These are phyloP conservation scores for Aspergillus sp. DNA, from an alignment of 2,329 filamentous ascomycete species.

Conservation along the genomic window DNA sequence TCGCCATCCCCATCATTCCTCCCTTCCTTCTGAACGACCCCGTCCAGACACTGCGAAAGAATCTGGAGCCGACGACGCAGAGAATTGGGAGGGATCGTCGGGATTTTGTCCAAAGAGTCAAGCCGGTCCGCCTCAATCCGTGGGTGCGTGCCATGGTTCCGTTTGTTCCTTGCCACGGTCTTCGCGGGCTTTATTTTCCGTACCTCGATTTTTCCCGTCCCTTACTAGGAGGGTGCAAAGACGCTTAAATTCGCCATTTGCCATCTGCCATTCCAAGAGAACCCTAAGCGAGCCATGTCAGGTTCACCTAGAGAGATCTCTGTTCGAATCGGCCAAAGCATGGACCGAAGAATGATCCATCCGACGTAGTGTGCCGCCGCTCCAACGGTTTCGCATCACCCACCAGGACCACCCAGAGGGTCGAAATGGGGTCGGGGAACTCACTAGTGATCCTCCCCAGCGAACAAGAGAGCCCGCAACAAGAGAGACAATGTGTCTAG, in stretches of 20 bases:
- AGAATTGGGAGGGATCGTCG: slow-evolving; percentile 1
- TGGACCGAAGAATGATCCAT: slow-evolving; percentile 1
- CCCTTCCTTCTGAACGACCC: not conserved
- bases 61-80: not conserved
- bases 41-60: not conserved
- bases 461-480: not conserved
- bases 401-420: not conserved
- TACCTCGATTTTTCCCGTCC: not conserved
- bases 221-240: not conserved
- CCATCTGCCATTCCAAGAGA: no score
- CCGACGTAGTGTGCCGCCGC: slow-evolving; percentile 2
- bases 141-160: slow-evolving; percentile 8
- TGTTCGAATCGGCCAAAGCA: not conserved
- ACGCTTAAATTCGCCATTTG: no score
- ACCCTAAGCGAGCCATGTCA: no score
- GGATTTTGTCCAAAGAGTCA: slow-evolving; percentile 1
- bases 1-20: not conserved
- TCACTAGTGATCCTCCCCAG: not conserved
- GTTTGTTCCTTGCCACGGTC: slow-evolving; percentile 13
- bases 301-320: not conserved
- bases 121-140: slow-evolving; percentile 10
- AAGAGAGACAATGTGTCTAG: slow-evolving; percentile 13
- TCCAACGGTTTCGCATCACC: slow-evolving; percentile 8
- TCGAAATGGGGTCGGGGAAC: not conserved
- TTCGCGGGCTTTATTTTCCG: slow-evolving; percentile 5